Evolutionary conservation across 306 rosid genomes (phyloP).

Genomic region (Sechiopsis laciniata): DNA sequence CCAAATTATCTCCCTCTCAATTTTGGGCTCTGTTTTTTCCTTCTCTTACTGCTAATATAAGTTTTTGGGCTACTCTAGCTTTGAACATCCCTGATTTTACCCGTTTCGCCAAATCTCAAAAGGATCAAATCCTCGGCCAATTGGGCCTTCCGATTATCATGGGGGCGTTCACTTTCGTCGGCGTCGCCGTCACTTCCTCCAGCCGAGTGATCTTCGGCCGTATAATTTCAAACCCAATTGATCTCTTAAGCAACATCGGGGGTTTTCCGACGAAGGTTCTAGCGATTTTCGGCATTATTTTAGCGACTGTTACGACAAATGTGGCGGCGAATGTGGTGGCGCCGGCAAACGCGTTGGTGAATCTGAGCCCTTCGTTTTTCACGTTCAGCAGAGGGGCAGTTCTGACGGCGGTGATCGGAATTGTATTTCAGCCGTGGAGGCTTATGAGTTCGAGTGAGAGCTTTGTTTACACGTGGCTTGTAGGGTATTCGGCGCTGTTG

Average conservation of each 20-base stretch:
- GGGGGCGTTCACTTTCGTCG: constrained; percentile 86
- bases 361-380: constrained; percentile 59
- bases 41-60: constrained; percentile 77
- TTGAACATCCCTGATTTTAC: constrained; percentile 89
- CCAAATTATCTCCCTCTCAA: constrained; percentile 47
- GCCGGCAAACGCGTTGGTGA: constrained; percentile 87
- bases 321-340: constrained; percentile 94
- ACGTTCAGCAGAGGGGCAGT: constrained; percentile 66
- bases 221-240: constrained; percentile 73
- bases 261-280: constrained; percentile 53
- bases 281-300: constrained; percentile 68
- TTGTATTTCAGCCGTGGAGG: constrained; percentile 88
- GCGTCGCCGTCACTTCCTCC: constrained; percentile 77
- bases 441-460: constrained; percentile 84
- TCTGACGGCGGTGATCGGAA: constrained; percentile 68
- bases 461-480: constrained; percentile 82
- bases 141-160: constrained; percentile 76
- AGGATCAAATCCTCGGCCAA: constrained; percentile 77
- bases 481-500: constrained; percentile 79
- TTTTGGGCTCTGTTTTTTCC: constrained; percentile 78
- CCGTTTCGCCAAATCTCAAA: constrained; percentile 59
- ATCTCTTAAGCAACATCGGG: constrained; percentile 63
- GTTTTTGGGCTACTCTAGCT: constrained; percentile 85
- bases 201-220: constrained; percentile 66
- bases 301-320: constrained; percentile 75